Base-by-base conservation (phyloP, 2,329 filamentous ascomycete species). In the Rosellinia necatrix region DNA sequence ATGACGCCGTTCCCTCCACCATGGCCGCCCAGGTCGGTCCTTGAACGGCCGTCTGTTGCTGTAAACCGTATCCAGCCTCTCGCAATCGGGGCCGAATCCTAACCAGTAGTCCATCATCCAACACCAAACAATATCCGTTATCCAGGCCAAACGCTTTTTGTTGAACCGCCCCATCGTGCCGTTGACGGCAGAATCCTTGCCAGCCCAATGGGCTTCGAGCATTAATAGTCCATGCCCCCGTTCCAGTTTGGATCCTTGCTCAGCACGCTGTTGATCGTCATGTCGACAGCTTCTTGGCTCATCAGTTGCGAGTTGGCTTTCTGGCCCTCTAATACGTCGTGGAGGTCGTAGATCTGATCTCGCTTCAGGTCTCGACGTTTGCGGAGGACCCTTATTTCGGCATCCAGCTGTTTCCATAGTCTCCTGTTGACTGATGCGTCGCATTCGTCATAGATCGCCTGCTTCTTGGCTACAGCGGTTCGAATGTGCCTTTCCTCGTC, bases 301-400 rank as follows among this genome's bases (percentile, higher is more conserved):
- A 89, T 86, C 61, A 81, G 78, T 66, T 84, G 81, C 0, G 85
- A 85, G 2, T 80, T 79, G 29, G 78, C 78, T 74, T 89, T 90
- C 70, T 92, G 89, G 5, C 88, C 90, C 72, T 93, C 90, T 0
- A 94, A 78, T 1, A 94, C 90, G 70, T 96, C 91, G 65, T 92
- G 90, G 12, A 96, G 78, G 37, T 84, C 82, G 73, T 96, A 96
- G 37, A 96, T 86, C 71, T 92, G 89, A 59, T 90, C 87, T 22
- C 86, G 85, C 73, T 92, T 91, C 66, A 82, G 80, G 66, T 92
- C 88, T 21, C 91, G 82, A 49, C 82, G 80, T 58, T 80, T 79
- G 37, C 88, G 75, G 17, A 91, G 68, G 19, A 76, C 76, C 58
- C 85, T 79, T 30, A 93, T 87, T 53, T 81, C 81, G 24, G 76